Conservation (phyloP, 805 yeast genomes). For the Candida ipomoeae region DNA sequence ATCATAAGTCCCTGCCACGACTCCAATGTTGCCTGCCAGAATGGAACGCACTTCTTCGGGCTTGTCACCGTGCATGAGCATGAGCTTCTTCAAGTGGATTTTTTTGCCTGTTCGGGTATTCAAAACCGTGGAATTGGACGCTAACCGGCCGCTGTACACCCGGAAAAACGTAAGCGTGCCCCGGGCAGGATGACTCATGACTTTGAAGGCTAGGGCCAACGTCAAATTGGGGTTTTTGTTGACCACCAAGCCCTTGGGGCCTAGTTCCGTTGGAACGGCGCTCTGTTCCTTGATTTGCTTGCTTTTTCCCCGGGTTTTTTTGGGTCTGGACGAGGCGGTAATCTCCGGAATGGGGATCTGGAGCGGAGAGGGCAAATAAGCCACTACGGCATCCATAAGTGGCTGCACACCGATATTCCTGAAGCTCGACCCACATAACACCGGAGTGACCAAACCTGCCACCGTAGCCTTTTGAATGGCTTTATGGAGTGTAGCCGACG, state of each 20-base stretch:
- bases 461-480: constrained; percentile 67
- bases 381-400: constrained; percentile 61
- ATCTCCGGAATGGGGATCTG: constrained; percentile 60
- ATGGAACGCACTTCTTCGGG: constrained; percentile 68
- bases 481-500: constrained; percentile 46
- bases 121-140: constrained; percentile 55
- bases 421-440: constrained; percentile 90
- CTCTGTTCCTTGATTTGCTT: constrained; percentile 12
- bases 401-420: constrained; percentile 94
- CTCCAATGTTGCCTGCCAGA: constrained; percentile 84
- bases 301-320: constrained; percentile 17
- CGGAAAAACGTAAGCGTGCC: constrained; percentile 84
- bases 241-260: constrained; percentile 47
- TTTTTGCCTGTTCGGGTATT: constrained; percentile 69
- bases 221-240: constrained; percentile 58
- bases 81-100: constrained; percentile 61
- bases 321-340: constrained; percentile 15
- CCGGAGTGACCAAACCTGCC: constrained; percentile 59
- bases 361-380: constrained; percentile 77
- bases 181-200: constrained; percentile 75
- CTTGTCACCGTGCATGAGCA: constrained; percentile 83
- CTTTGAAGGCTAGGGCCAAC: constrained; percentile 87
- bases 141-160: constrained; percentile 78
- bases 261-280: constrained; percentile 33
- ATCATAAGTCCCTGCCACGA: constrained; percentile 65